A percentile compares a stretch with the other conserved stretches of the same genome.
Conservation (phyloP, 2,329 filamentous ascomycete genomes). For the Endoconidiophora laricicola region DNA sequence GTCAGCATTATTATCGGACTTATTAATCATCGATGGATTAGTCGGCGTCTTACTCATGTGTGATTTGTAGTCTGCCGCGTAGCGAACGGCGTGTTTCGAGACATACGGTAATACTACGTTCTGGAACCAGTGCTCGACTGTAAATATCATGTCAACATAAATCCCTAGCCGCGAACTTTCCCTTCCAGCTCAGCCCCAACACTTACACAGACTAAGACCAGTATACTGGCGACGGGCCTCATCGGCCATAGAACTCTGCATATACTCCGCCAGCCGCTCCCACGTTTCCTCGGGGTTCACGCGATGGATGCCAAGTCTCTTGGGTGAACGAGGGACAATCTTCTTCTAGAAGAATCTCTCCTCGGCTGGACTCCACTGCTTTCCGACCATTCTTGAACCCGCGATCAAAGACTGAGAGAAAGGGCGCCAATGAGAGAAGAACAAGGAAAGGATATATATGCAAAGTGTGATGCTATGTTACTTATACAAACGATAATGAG, state of each 20-base stretch:
- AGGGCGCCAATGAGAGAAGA: too few species aligned
- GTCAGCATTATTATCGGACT: background rate
- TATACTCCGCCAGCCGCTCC: constrained; percentile 23
- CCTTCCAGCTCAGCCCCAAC: too few species aligned
- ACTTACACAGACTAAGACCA: constrained; percentile 25
- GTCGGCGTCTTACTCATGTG: constrained; percentile 9
- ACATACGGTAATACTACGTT: constrained; percentile 11
- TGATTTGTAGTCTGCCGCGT: constrained; percentile 11
- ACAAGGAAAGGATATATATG: background rate
- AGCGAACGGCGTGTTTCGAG: constrained; percentile 12
- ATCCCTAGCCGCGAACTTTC: background rate
- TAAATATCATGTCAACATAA: background rate
- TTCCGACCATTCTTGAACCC: constrained; percentile 29
- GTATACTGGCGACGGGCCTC: constrained; percentile 25
- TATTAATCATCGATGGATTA: background rate
- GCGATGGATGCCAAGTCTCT: constrained; percentile 17
- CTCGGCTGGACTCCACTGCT: constrained; percentile 31
- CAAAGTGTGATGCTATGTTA: background rate
- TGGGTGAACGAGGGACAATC: constrained; percentile 23
- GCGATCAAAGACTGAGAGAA: background rate
- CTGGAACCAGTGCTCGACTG: constrained; percentile 13
- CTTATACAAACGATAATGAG: too few species aligned
- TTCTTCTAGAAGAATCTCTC: constrained; percentile 32
- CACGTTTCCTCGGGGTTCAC: constrained; percentile 20
- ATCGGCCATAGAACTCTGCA: constrained; percentile 23